phyloP scores from a whole-genome alignment of 2,329 filamentous ascomycete species.

The Thelonectria discophora region DNA sequence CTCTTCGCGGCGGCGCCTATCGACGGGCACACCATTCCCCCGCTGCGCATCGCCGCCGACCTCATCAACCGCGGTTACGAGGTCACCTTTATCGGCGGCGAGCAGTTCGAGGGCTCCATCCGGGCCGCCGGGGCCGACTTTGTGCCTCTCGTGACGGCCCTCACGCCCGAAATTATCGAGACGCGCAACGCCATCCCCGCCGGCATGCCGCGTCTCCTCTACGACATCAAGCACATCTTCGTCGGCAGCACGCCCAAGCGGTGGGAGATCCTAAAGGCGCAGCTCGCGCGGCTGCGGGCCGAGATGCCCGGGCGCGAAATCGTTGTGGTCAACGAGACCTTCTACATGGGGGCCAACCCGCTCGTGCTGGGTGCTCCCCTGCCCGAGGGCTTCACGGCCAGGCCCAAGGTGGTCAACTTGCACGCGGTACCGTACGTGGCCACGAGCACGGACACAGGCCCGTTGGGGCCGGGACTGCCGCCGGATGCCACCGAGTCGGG shows the following conservation, averaged over 20 bases:
- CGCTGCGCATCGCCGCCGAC: conserved; percentile 47
- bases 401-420: conserved; percentile 51
- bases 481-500: conserved; percentile 50
- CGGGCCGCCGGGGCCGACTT: conserved; percentile 51
- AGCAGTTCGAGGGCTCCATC: conserved; percentile 47
- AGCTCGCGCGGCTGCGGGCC: conserved; percentile 47
- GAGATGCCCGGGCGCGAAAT: conserved; percentile 49
- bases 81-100: conserved; percentile 53
- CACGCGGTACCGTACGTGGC: conserved; percentile 50
- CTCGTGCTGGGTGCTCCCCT: conserved; percentile 50
- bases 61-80: conserved; percentile 52
- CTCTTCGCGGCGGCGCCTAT: conserved; percentile 41
- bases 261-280: conserved; percentile 45
- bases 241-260: conserved; percentile 43
- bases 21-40: conserved; percentile 45
- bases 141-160: conserved; percentile 30
- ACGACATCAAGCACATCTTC: conserved; percentile 41
- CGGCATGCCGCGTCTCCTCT: conserved; percentile 43
- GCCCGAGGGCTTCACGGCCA: conserved; percentile 48
- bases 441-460: conserved; percentile 50
- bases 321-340: conserved; percentile 54
- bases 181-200: conserved; percentile 28
- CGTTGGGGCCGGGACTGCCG: conserved; percentile 50
- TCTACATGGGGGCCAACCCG: conserved; percentile 50
- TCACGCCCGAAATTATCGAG: conserved; percentile 32